Conservation (phyloP, 768 basidiomycete species). For the Termitomyces sp. region DNA sequence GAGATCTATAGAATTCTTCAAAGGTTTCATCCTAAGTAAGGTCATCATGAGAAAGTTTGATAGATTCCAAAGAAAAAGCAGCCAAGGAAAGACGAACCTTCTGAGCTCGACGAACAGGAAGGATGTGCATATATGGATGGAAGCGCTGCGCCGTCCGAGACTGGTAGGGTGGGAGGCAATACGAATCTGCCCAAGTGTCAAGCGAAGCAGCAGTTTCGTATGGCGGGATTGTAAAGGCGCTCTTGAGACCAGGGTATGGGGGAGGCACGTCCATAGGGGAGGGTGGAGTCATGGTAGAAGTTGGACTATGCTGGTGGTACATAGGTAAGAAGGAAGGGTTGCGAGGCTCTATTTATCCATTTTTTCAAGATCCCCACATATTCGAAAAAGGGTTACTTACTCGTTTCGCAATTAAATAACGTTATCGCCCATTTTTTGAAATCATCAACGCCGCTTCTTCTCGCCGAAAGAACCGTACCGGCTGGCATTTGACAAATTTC, state of each 20-base stretch:
- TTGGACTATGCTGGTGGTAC: no score
- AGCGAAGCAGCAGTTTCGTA: constrained; percentile 5
- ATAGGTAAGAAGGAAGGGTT: neutral
- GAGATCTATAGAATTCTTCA: neutral
- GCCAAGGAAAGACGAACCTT: neutral
- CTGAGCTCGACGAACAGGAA: neutral
- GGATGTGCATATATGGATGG: constrained; percentile 10
- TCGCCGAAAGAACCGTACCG: neutral
- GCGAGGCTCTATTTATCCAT: neutral
- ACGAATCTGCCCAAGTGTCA: constrained; percentile 9
- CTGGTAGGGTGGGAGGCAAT: constrained; percentile 11
- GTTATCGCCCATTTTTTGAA: neutral
- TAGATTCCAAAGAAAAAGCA: neutral
- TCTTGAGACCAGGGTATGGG: neutral
- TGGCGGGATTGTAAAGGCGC: neutral
- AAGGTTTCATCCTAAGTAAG: neutral
- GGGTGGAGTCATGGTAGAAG: neutral
- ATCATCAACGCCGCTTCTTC: neutral
- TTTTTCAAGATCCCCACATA: neutral
- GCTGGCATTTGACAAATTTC: no score
- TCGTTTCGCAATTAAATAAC: no score
- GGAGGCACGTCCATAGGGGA: neutral
- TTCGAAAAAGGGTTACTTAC: neutral
- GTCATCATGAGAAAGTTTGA: neutral
- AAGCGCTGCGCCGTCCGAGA: constrained; percentile 6